These are phyloP conservation scores for Cetraspora pellucida DNA, from an alignment of 192 early-diverging fungal species.

Conservation along the genomic window DNA sequence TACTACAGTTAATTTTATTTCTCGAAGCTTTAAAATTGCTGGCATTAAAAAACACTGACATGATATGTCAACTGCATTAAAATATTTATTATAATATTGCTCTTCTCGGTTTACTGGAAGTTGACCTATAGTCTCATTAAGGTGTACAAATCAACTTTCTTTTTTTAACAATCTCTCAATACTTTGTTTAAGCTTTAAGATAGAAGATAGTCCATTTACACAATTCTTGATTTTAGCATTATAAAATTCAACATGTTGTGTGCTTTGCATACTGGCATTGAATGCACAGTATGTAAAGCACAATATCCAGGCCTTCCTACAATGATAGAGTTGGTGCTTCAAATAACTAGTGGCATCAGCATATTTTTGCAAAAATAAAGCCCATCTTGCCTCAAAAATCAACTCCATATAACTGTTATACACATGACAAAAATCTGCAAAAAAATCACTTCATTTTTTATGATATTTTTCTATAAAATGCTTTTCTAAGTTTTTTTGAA, in stretches of 20 bases:
- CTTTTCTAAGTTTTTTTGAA: too few species aligned
- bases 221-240: neutral
- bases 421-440: constrained; percentile 6
- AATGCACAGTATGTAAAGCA: too few species aligned
- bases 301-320: too few species aligned
- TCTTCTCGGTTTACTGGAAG: neutral
- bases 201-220: neutral
- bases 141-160: neutral
- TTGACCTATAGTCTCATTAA: neutral
- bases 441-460: neutral
- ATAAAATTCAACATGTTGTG: too few species aligned
- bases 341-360: constrained; percentile 1
- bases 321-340: neutral
- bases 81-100: neutral
- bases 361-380: neutral
- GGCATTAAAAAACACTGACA: neutral
- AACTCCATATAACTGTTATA: neutral
- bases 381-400: constrained; percentile 13
- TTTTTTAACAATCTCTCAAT: neutral
- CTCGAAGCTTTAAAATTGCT: neutral
- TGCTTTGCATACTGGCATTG: too few species aligned
- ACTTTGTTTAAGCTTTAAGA: neutral
- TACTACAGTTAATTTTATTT: neutral
- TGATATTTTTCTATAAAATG: neutral
- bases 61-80: neutral